Evolutionary conservation across 495 filamentous ascomycete species (phyloP).

Genomic region (Xylaria palmicola): DNA sequence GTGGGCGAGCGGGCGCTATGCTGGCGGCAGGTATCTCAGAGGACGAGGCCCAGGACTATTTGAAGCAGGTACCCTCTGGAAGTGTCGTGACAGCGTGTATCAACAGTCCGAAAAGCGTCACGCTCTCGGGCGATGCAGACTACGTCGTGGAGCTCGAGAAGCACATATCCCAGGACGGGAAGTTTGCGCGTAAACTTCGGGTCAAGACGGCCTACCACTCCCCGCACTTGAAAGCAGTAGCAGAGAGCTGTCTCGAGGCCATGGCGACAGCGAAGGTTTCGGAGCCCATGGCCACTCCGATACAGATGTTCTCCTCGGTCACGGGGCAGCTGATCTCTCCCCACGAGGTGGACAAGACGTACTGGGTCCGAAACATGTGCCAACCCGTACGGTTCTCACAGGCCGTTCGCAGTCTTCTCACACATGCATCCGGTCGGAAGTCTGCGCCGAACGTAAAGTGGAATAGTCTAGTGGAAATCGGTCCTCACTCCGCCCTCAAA

Average conservation of each 20-base stretch:
- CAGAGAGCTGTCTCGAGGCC: slow-evolving; percentile 15
- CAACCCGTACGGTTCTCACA: slow-evolving; percentile 41
- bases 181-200: slow-evolving; percentile 33
- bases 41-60: slow-evolving; percentile 22
- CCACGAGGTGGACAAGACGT: slow-evolving; percentile 27
- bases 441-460: slow-evolving; percentile 4
- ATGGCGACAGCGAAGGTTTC: neutral
- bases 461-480: slow-evolving; percentile 26
- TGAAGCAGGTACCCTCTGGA: slow-evolving; percentile 14
- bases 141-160: slow-evolving; percentile 30
- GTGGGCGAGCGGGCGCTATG: slow-evolving; percentile 33
- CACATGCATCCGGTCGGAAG: neutral
- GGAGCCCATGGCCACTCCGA: neutral
- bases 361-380: slow-evolving; percentile 44
- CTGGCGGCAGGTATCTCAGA: slow-evolving; percentile 34
- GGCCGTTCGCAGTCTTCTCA: slow-evolving; percentile 29
- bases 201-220: slow-evolving; percentile 40
- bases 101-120: slow-evolving; percentile 42
- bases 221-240: slow-evolving; percentile 31
- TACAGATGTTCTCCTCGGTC: slow-evolving; percentile 40
- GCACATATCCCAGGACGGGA: slow-evolving; percentile 18
- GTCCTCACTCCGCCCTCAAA: slow-evolving; percentile 42
- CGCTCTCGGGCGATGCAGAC: slow-evolving; percentile 38
- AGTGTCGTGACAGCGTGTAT: slow-evolving; percentile 38
- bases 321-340: slow-evolving; percentile 29